phyloP scores from a whole-genome alignment of 2,329 filamentous ascomycete species.

The Orbilia blumenaviensis region DNA sequence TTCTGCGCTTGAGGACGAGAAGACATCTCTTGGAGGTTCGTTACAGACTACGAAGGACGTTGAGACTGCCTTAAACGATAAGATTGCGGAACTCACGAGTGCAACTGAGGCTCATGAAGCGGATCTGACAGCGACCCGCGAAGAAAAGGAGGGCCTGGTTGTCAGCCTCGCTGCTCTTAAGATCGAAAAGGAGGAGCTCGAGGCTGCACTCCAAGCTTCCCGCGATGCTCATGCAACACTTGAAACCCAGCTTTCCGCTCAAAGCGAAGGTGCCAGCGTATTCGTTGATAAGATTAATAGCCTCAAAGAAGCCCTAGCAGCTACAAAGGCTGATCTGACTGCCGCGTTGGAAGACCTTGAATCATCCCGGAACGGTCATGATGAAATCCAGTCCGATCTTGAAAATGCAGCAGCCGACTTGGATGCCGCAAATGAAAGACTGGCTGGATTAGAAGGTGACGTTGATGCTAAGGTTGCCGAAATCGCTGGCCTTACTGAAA shows the following conservation, averaged over 20 bases:
- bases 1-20: conserved; percentile 15
- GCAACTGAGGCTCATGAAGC: conserved; percentile 22
- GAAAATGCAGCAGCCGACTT: not conserved
- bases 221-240: conserved; percentile 50
- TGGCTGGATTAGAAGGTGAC: conserved; percentile 28
- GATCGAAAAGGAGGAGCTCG: conserved; percentile 44
- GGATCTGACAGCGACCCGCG: not conserved
- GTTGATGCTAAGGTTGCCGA: conserved; percentile 34
- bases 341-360: conserved; percentile 14
- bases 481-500: conserved; percentile 25
- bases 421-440: conserved; percentile 14
- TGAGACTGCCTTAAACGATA: conserved; percentile 17
- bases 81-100: conserved; percentile 30
- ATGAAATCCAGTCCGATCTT: conserved; percentile 14
- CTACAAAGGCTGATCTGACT: conserved; percentile 24
- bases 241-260: conserved; percentile 48
- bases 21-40: conserved; percentile 12
- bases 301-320: conserved; percentile 40
- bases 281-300: conserved; percentile 47
- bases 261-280: conserved; percentile 34
- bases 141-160: conserved; percentile 19
- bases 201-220: conserved; percentile 29
- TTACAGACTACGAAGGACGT: conserved; percentile 23
- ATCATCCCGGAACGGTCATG: conserved; percentile 5
- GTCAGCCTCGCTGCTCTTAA: conserved; percentile 18